These are phyloP conservation scores for Jacaranda copaia DNA, from an alignment of 257 asterid species.

Conservation along the genomic window DNA sequence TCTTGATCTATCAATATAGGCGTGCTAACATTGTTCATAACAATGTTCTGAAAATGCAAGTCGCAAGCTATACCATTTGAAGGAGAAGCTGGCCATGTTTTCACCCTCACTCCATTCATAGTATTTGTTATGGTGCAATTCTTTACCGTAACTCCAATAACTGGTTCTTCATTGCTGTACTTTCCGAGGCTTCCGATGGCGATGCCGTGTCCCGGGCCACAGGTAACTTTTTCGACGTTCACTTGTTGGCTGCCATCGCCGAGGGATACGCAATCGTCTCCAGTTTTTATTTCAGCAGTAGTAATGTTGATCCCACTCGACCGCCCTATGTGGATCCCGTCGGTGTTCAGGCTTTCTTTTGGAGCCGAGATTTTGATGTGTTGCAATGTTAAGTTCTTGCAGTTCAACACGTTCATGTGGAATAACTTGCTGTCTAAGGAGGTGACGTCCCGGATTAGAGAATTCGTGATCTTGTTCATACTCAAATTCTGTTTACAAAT, in stretches of 20 bases:
- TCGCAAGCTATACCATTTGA: conserved; percentile 27
- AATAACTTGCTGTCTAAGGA: conserved; percentile 45
- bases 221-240: conserved; percentile 32
- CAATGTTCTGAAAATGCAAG: conserved; percentile 41
- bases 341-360: conserved; percentile 49
- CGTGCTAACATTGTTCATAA: conserved; percentile 45
- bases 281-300: conserved; percentile 39
- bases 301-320: conserved; percentile 36
- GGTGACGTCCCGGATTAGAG: conserved; percentile 33
- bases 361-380: conserved; percentile 42
- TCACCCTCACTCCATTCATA: conserved; percentile 45
- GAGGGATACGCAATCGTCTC: conserved; percentile 53
- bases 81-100: conserved; percentile 49
- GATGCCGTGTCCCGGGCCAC: conserved; percentile 62
- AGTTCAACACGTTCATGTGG: conserved; percentile 47
- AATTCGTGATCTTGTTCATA: conserved; percentile 41
- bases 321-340: conserved; percentile 53
- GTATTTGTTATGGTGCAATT: conserved; percentile 47
- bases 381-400: conserved; percentile 42
- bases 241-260: conserved; percentile 47
- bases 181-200: conserved; percentile 53
- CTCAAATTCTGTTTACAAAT: conserved; percentile 39
- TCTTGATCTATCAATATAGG: conserved; percentile 50
- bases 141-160: conserved; percentile 35
- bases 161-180: conserved; percentile 39